These are phyloP conservation scores for Uronychia binucleata DNA, from an alignment of 73 alveolate genomes.

Conservation along the genomic window DNA sequence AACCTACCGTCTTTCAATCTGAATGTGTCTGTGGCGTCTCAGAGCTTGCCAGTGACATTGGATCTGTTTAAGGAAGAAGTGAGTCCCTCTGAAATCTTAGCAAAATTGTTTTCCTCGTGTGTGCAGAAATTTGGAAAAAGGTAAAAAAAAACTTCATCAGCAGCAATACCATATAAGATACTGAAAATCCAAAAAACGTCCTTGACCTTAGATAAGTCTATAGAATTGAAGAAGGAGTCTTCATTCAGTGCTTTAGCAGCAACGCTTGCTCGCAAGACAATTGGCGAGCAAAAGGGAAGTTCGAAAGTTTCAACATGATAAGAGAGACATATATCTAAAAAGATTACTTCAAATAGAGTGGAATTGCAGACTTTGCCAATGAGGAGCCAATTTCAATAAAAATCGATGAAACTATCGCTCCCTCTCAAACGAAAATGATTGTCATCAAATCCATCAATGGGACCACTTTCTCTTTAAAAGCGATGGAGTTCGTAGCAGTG, in stretches of 20 bases:
- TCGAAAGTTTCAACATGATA: neutral
- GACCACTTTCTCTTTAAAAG: no score
- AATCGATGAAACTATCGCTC: no score
- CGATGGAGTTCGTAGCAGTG: neutral
- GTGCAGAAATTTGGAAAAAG: constrained; percentile 24
- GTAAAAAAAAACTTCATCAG: neutral
- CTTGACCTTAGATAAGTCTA: neutral
- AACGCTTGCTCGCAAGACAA: no score
- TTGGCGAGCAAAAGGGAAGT: neutral
- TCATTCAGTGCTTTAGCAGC: neutral
- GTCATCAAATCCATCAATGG: no score
- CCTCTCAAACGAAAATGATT: no score
- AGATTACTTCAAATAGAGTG: neutral
- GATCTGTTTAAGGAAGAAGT: neutral
- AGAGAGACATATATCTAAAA: no score
- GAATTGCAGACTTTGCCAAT: no score
- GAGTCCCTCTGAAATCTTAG: neutral
- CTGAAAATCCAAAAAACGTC: constrained; percentile 5
- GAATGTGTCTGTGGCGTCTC: neutral
- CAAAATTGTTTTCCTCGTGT: neutral
- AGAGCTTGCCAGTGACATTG: neutral
- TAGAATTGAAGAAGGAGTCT: neutral
- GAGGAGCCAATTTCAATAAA: no score
- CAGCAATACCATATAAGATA: neutral
- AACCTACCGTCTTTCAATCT: neutral